Evolutionary conservation across 495 filamentous ascomycete genomes (phyloP).

Genomic region (Lichenothelia convexa): DNA sequence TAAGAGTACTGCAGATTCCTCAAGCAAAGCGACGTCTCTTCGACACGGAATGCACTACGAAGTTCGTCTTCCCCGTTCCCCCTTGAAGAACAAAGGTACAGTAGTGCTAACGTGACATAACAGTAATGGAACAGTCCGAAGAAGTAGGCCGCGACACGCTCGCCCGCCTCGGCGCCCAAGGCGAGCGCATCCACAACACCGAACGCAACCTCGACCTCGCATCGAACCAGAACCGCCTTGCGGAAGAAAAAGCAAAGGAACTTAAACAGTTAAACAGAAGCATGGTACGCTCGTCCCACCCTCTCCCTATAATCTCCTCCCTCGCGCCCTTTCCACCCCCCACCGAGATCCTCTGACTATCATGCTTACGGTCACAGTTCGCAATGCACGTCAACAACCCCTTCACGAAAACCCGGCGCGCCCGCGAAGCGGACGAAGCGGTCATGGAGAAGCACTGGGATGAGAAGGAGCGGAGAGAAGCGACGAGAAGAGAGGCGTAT

Average conservation of each 20-base stretch:
- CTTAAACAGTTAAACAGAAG: constrained; percentile 58
- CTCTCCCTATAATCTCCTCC: constrained; percentile 18
- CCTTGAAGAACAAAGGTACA: no score
- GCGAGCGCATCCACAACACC: constrained; percentile 60
- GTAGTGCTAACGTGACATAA: no score
- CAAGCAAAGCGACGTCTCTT: constrained; percentile 56
- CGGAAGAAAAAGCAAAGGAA: constrained; percentile 56
- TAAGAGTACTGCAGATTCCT: no score
- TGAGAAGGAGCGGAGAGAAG: constrained; percentile 51
- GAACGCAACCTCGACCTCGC: constrained; percentile 58
- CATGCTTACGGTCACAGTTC: background rate
- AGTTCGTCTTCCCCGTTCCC: no score
- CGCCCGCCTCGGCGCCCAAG: constrained; percentile 51
- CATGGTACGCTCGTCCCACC: no score
- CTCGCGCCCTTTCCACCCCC: no score
- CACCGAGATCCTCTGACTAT: background rate
- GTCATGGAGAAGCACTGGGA: constrained; percentile 41
- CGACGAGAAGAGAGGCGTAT: constrained; percentile 46
- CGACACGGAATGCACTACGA: constrained; percentile 52
- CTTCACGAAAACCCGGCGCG: constrained; percentile 37
- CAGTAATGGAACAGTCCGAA: constrained; percentile 47
- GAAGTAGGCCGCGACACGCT: constrained; percentile 54
- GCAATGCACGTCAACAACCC: constrained; percentile 50
- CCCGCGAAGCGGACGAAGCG: constrained; percentile 38
- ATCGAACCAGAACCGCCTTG: constrained; percentile 45